phyloP scores from a whole-genome alignment of 371 early-diverging fungal genomes.

The Rhizoclosmatium hyalinum region DNA sequence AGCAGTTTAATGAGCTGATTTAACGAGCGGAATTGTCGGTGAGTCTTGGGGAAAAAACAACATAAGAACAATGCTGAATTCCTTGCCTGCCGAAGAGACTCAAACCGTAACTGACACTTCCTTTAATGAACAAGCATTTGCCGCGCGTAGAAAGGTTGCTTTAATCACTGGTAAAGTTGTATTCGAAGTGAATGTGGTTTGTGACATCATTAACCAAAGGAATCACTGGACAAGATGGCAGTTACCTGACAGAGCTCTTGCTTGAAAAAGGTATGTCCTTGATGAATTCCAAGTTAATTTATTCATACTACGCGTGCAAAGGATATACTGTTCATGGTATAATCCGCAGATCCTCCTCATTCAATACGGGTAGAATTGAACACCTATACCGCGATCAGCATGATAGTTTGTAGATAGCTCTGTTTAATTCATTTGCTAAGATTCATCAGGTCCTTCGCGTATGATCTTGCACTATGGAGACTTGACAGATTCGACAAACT shows the following conservation, averaged over 20 bases:
- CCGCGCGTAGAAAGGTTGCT: neutral
- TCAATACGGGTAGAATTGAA: constrained; percentile 84
- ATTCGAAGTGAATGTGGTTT: neutral
- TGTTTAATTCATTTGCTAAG: neutral
- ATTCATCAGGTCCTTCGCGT: constrained; percentile 53
- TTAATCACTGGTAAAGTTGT: neutral
- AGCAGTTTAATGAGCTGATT: too few species aligned
- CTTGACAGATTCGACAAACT: constrained; percentile 81
- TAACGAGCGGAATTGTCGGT: too few species aligned
- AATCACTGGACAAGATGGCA: constrained; percentile 88
- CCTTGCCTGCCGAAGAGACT: too few species aligned
- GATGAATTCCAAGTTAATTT: neutral
- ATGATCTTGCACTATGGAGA: constrained; percentile 88
- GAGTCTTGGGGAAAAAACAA: too few species aligned
- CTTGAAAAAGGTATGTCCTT: constrained; percentile 63
- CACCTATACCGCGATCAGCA: constrained; percentile 80
- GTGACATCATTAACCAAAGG: constrained; percentile 47
- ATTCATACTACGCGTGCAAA: neutral
- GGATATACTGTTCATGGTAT: constrained; percentile 84
- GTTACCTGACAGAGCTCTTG: constrained; percentile 79
- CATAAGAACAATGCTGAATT: too few species aligned
- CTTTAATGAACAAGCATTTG: too few species aligned
- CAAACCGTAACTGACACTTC: too few species aligned
- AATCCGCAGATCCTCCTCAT: constrained; percentile 82
- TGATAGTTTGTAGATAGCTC: constrained; percentile 45